phyloP scores from a whole-genome alignment of 1,139 yeast genomes.

The Citeromyces hawaiiensis region DNA sequence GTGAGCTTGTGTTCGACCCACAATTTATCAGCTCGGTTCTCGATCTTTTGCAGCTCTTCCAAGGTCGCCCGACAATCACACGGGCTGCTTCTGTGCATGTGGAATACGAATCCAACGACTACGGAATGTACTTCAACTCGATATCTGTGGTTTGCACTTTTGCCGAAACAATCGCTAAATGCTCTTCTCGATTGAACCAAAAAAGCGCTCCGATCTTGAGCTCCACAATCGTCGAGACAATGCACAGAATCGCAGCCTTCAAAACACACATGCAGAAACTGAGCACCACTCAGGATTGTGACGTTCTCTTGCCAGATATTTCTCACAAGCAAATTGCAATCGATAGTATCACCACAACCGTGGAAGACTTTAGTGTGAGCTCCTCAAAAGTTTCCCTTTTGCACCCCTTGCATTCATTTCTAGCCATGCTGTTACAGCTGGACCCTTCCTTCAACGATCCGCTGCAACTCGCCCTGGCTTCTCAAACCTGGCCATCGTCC shows the following conservation, averaged over 20 bases:
- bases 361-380: conserved; percentile 21
- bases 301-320: background rate
- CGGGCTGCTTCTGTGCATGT: conserved; percentile 78
- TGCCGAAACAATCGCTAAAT: conserved; percentile 42
- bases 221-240: background rate
- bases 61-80: conserved; percentile 64
- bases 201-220: conserved; percentile 1
- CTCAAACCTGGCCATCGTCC: conserved; percentile 9
- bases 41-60: conserved; percentile 58
- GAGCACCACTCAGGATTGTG: background rate
- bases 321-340: background rate
- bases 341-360: background rate
- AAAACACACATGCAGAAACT: conserved; percentile 1
- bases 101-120: conserved; percentile 81
- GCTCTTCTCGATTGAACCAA: conserved; percentile 20
- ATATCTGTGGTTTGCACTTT: conserved; percentile 58
- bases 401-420: conserved; percentile 68
- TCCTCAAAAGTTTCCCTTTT: conserved; percentile 51
- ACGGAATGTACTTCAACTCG: conserved; percentile 71
- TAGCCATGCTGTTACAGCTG: conserved; percentile 10
- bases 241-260: background rate
- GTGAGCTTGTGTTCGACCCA: conserved; percentile 26
- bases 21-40: conserved; percentile 32
- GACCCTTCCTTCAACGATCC: background rate
- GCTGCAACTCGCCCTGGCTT: background rate